Evolutionary conservation across 1,284 basidiomycete genomes (phyloP).

Genomic region (Leccinum pachyderme): DNA sequence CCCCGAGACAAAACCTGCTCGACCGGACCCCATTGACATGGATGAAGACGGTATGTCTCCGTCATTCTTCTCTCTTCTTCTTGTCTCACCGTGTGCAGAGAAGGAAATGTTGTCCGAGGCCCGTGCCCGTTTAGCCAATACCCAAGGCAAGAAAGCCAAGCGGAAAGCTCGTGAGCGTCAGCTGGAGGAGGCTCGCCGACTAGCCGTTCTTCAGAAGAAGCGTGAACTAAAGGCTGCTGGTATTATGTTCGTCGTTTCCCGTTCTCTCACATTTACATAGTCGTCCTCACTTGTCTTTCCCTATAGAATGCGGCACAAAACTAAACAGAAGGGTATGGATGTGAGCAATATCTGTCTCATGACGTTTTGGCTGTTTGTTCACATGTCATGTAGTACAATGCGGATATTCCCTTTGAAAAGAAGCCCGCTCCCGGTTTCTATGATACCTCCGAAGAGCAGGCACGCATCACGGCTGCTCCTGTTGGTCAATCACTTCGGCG

Average conservation of each 20-base stretch:
- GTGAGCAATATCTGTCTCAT: conserved; percentile 44
- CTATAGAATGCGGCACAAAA: conserved; percentile 77
- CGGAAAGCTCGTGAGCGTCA: conserved; percentile 96
- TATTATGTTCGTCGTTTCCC: conserved; percentile 71
- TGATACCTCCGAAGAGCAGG: conserved; percentile 93
- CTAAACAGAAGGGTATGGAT: conserved; percentile 97
- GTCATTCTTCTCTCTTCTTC: neutral
- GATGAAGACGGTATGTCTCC: conserved; percentile 84
- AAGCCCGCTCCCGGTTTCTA: conserved; percentile 95
- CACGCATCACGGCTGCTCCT: conserved; percentile 84
- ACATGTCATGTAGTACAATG: conserved; percentile 74
- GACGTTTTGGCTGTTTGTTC: neutral
- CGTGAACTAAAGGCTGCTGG: conserved; percentile 97
- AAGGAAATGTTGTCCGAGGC: conserved; percentile 99
- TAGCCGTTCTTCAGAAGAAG: conserved; percentile 97
- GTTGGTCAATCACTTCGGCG: conserved; percentile 89
- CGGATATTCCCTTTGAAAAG: conserved; percentile 99
- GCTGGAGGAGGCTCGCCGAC: conserved; percentile 90
- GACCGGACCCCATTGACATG: conserved; percentile 99
- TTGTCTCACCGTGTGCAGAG: conserved; percentile 49
- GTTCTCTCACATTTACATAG: neutral
- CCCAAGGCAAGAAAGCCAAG: conserved; percentile 99
- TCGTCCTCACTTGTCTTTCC: conserved; percentile 14
- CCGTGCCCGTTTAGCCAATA: conserved; percentile 96
- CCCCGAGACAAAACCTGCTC: conserved; percentile 96